phyloP scores from a whole-genome alignment of 169 alveolate species.

The Plasmodium knowlesi region DNA sequence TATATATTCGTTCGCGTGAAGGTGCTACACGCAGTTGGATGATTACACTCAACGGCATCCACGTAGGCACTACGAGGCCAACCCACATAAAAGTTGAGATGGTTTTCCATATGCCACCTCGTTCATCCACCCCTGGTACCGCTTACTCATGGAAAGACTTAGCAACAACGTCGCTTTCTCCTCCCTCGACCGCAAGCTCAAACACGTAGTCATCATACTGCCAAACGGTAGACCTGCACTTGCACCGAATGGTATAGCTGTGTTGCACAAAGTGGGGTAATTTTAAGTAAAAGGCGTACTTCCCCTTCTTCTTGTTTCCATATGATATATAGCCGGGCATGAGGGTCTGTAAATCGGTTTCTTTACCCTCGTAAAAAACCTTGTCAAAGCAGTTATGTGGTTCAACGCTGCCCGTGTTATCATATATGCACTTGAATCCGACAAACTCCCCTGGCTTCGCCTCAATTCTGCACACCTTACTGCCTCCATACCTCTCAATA shows the following conservation, averaged over 20 bases:
- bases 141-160: background rate
- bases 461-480: constrained; percentile 25
- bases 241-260: constrained; percentile 34
- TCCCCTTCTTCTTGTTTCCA: background rate
- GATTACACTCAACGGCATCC: background rate
- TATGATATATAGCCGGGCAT: constrained; percentile 56
- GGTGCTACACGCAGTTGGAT: background rate
- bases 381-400: constrained; percentile 38
- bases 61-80: background rate
- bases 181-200: constrained; percentile 26
- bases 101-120: background rate
- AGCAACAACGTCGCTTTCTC: constrained; percentile 29
- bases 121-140: background rate
- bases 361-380: background rate
- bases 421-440: constrained; percentile 27
- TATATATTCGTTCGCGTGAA: background rate
- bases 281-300: constrained; percentile 25
- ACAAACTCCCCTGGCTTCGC: constrained; percentile 56
- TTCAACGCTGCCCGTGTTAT: background rate
- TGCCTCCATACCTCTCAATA: background rate
- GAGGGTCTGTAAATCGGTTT: constrained; percentile 15
- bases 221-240: constrained; percentile 11
- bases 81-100: background rate
- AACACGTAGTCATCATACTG: constrained; percentile 19
- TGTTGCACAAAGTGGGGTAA: constrained; percentile 42